Evolutionary conservation across 352 stramenopile species (phyloP).

Genomic region (Globisporangium mamillatum): DNA sequence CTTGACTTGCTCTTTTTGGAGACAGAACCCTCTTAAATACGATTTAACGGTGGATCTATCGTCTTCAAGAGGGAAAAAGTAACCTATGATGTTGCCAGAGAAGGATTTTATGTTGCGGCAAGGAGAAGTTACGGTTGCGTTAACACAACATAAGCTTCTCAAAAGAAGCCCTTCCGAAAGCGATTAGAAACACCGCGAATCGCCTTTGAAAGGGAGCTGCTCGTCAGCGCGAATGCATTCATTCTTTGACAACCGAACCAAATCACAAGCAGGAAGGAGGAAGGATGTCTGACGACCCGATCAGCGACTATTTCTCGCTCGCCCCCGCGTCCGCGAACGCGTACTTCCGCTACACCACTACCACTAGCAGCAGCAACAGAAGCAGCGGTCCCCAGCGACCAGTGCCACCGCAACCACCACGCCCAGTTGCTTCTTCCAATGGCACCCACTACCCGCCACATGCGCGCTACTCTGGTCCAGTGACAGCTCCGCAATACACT

Average conservation of each 20-base stretch:
- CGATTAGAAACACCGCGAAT: neutral
- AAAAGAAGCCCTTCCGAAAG: neutral
- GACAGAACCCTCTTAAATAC: neutral
- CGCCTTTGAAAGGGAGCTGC: neutral
- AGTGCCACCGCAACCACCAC: neutral
- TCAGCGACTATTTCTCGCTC: conserved; percentile 10
- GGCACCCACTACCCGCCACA: neutral
- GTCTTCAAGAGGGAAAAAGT: neutral
- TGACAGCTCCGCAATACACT: neutral
- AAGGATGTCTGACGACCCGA: conserved; percentile 6
- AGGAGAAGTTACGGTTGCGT: neutral
- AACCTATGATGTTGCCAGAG: neutral
- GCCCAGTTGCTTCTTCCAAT: too few species aligned
- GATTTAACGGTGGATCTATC: neutral
- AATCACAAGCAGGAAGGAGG: neutral
- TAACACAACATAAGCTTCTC: neutral
- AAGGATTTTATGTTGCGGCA: neutral
- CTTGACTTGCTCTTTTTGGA: conserved; percentile 8
- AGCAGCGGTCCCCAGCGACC: neutral
- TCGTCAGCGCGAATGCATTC: neutral
- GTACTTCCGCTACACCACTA: neutral
- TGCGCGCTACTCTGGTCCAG: neutral
- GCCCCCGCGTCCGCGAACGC: neutral
- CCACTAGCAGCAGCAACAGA: neutral
- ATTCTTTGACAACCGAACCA: neutral